phyloP scores from a whole-genome alignment of 495 filamentous ascomycete species.

The Baudoinia panamericana region DNA sequence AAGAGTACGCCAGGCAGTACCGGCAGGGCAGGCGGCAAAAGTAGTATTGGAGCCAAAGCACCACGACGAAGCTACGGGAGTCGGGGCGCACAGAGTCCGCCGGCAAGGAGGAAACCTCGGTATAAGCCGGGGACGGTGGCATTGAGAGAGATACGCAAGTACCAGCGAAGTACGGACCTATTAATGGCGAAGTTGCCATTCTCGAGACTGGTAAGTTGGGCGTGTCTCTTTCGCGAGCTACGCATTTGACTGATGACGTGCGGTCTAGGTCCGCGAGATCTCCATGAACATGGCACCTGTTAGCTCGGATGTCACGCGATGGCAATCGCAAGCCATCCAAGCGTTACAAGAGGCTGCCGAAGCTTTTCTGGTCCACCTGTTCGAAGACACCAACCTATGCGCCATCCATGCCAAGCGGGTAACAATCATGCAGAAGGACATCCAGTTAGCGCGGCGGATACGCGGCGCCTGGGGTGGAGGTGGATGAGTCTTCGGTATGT shows the following conservation, averaged over 20 bases:
- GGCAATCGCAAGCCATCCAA: slow-evolving; percentile 83
- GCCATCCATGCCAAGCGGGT: slow-evolving; percentile 93
- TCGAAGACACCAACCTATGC: slow-evolving; percentile 91
- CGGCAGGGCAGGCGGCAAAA: slow-evolving; percentile 1
- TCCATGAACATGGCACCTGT: slow-evolving; percentile 41
- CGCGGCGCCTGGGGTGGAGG: slow-evolving; percentile 55
- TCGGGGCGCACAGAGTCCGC: slow-evolving; percentile 39
- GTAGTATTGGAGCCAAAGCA: slow-evolving; percentile 11
- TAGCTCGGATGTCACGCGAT: slow-evolving; percentile 49
- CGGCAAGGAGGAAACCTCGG: slow-evolving; percentile 42
- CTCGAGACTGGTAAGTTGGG: slow-evolving; percentile 52
- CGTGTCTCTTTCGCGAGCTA: not conserved
- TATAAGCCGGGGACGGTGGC: slow-evolving; percentile 79
- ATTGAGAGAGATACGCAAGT: slow-evolving; percentile 71
- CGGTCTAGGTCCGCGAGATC: slow-evolving; percentile 67
- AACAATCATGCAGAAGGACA: slow-evolving; percentile 96
- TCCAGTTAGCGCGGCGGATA: slow-evolving; percentile 78
- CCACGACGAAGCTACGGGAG: slow-evolving; percentile 43
- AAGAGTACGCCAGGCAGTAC: slow-evolving; percentile 11
- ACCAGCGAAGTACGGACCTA: slow-evolving; percentile 72
- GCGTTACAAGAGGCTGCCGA: slow-evolving; percentile 88
- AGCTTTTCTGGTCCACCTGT: slow-evolving; percentile 84
- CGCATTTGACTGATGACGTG: not conserved
- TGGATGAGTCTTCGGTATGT: slow-evolving; percentile 31
- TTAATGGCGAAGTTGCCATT: slow-evolving; percentile 75